Evolutionary conservation across 495 filamentous ascomycete genomes (phyloP), one percentile per base, ranked within the genome.

Genomic region (Talaromyces nanjingensis): DNA sequence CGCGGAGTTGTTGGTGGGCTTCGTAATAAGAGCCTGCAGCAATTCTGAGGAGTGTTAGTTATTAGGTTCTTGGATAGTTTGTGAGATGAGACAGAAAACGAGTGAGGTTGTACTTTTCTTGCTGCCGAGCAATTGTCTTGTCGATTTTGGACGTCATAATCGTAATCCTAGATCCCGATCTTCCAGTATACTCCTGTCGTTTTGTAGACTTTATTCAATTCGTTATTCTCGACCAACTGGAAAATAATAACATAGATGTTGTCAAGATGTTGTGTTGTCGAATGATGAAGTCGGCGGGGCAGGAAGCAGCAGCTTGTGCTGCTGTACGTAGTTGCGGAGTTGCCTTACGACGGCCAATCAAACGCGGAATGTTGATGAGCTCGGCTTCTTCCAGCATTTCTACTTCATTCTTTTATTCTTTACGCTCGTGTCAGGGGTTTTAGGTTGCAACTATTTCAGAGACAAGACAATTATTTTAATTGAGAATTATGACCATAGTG

Each of bases 1-100:
- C 91, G 39, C 94, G 90, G 63, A 96, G 88, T 79, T 98, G 96
- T 74, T 98, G 94, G 74, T 96, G 92, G 60, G 94, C 94, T 83
- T 98, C 94, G 78, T 98, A 98, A 80, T 86, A 97, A 69, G 91
- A 85, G 65, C 94, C 96, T 76, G 94, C 92, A 65, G 87, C 82
- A 74, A 97, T 97, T 72, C 93, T 96, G 76, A 65, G 63, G 12
- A 27, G 24, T 62, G 55, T 56, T 8, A 37, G 64, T 63, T 64
- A 59, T 20, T 27, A 1, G 2, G 53, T 34, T 39, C 27, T 60
- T 20, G 45, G 55, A 31, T 22, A 63, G 59, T 11, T 47, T 18
- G 5, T 47, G 3, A n/a, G 16, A 47, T 47, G n/a, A 47, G n/a
- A 7, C 4, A 47, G 22, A 24, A 24, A 24, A 24, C 1, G 22